Evolutionary conservation across 352 stramenopile genomes (phyloP).

Genomic region (Thraustochytrium sp.): DNA sequence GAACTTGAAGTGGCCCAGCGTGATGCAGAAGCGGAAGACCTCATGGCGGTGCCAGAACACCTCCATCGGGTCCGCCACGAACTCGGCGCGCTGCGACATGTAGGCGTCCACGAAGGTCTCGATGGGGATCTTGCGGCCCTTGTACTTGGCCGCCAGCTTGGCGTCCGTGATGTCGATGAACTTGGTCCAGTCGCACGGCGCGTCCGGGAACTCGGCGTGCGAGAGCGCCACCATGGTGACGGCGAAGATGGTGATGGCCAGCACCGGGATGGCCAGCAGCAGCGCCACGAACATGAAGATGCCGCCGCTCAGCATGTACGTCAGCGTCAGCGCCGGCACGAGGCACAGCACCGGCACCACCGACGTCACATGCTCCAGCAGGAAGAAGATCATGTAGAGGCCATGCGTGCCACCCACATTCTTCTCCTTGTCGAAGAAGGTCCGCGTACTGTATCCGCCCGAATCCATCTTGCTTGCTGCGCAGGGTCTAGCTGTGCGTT

Average conservation of each 20-base stretch:
- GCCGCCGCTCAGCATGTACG: constrained; percentile 2
- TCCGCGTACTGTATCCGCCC: background rate
- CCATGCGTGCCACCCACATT: constrained; percentile 40
- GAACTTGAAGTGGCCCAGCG: constrained; percentile 42
- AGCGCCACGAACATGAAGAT: background rate
- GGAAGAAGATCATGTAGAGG: constrained; percentile 44
- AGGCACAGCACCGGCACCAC: constrained; percentile 25
- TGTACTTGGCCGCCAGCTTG: constrained; percentile 42
- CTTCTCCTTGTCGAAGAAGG: constrained; percentile 40
- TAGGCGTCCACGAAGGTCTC: constrained; percentile 37
- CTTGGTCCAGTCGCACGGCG: constrained; percentile 42
- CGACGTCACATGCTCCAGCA: constrained; percentile 40
- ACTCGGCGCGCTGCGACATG: constrained; percentile 37
- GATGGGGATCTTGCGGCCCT: constrained; percentile 43
- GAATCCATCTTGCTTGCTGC: constrained; percentile 37
- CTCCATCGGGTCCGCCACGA: constrained; percentile 40
- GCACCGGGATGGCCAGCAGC: background rate
- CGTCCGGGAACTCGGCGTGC: constrained; percentile 29
- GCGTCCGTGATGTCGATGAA: constrained; percentile 45
- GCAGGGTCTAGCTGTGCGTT: no score
- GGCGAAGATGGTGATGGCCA: constrained; percentile 1
- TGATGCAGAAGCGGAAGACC: constrained; percentile 46
- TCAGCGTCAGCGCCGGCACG: background rate
- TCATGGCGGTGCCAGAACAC: constrained; percentile 43
- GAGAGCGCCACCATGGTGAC: constrained; percentile 19